Base-by-base conservation (phyloP, 1,284 basidiomycete genomes). In the Cutaneotrichosporon sp. region DNA sequence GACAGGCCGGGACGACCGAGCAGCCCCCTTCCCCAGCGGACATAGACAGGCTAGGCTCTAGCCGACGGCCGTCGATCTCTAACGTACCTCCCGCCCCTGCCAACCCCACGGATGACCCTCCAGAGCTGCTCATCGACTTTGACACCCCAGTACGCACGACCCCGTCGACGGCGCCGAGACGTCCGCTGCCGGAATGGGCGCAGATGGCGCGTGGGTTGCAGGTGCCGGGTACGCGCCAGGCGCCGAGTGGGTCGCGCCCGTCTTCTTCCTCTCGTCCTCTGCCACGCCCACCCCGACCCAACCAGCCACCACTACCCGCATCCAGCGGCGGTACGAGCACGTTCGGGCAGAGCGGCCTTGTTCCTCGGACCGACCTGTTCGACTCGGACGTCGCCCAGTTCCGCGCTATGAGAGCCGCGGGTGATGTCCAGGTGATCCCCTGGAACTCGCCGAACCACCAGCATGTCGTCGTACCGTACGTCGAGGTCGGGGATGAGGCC, bases 1-100 rank as follows among this genome's bases (percentile, higher is more conserved):
- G 76, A 9, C 76, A 76, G 63, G 65, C 67, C 11, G 75, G 74
- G 2, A 49, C 69, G 1, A 58, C 68, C 5, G 50, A 56, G 18
- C 14, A 40, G 30, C 21, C 32, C 18, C 16, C 42, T 8, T 7
- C 42, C 18, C 16, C 42, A 9, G 42, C 2, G 3, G 42, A 46
- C 18, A 46, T n/a, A 16, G 16, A 46, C 42, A 7, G 42, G 42
- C 42, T 18, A 7, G 8, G 42, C 42, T 46, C 42, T 5, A 46
- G 42, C 18, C 42, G 16, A 8, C 16, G 42, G 16, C 16, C 42
- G 16, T 46, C 42, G 6, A 46, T 7, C 42, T 18, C 8, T 18
- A 46, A 46, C 18, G 42, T 46, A n/a, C 42, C 42, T 5, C 38
- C 46, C 2, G 31, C 55, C 13, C 47, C 49, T 3, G 18, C 51